Percentiles rank a stretch among this genome's conserved stretches.
Conservation (phyloP, 1,284 basidiomycete species). For the Irpex lacteus region DNA sequence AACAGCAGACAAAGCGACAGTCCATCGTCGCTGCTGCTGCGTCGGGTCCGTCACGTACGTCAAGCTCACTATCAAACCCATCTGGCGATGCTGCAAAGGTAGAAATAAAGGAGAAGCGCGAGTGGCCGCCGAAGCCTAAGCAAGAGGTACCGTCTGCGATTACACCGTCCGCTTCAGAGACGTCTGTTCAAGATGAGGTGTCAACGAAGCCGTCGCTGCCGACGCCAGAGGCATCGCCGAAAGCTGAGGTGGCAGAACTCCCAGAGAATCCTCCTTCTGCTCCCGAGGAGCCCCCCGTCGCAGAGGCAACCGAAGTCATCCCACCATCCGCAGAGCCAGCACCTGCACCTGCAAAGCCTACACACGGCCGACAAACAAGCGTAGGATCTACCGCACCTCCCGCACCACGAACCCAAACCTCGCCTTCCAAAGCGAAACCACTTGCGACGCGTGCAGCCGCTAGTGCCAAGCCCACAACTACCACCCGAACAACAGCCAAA, state of each 20-base stretch:
- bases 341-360: conserved; percentile 22
- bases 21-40: conserved; percentile 33
- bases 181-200: not conserved
- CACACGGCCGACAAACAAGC: conserved; percentile 12
- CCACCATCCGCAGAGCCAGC: conserved; percentile 4
- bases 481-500: conserved; percentile 25
- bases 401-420: conserved; percentile 18
- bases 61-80: conserved; percentile 54
- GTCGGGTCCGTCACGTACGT: conserved; percentile 45
- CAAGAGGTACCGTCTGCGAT: conserved; percentile 13
- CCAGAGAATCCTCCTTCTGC: conserved; percentile 10
- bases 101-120: conserved; percentile 63
- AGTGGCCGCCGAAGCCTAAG: conserved; percentile 63
- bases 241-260: conserved; percentile 12
- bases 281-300: conserved; percentile 3
- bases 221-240: conserved; percentile 15
- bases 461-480: conserved; percentile 5
- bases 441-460: conserved; percentile 11
- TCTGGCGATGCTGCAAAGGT: conserved; percentile 62
- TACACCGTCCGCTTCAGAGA: conserved; percentile 12
- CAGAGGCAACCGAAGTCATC: conserved; percentile 5
- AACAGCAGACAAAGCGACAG: conserved; percentile 69
- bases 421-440: conserved; percentile 27
- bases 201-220: conserved; percentile 12
- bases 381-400: conserved; percentile 3